Conservation (phyloP, 1,284 basidiomycete genomes). For the Lentinula novae-zelandiae region DNA sequence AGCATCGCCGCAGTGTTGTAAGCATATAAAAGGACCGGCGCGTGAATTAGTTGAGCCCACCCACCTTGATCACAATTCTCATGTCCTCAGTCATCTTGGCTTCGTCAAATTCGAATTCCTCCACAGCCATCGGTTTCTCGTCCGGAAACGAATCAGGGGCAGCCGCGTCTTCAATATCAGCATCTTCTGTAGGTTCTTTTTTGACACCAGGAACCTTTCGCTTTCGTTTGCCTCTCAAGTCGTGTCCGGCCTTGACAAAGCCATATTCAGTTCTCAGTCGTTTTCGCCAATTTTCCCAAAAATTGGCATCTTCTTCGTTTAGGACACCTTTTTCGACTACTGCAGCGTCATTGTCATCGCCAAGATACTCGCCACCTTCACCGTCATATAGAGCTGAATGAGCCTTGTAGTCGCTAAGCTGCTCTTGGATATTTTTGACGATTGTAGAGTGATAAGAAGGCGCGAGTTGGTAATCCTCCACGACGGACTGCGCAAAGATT, state of each 20-base stretch:
- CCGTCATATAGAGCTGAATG: conserved; percentile 50
- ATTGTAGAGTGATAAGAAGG: conserved; percentile 73
- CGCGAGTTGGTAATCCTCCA: conserved; percentile 88
- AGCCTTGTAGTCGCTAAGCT: conserved; percentile 76
- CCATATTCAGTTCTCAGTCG: conserved; percentile 36
- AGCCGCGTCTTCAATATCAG: conserved; percentile 28
- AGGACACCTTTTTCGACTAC: conserved; percentile 38
- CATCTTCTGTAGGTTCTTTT: conserved; percentile 27
- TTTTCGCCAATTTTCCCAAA: conserved; percentile 75
- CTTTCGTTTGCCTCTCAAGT: conserved; percentile 19
- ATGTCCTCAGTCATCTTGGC: conserved; percentile 73
- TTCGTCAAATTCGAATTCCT: conserved; percentile 57
- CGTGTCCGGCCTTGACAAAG: conserved; percentile 26
- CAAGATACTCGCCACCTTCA: conserved; percentile 31
- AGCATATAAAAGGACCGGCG: conserved; percentile 3
- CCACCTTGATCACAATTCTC: conserved; percentile 86
- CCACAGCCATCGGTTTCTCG: conserved; percentile 41
- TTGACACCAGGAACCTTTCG: conserved; percentile 24
- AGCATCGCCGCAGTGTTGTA: conserved; percentile 3
- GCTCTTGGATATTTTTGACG: conserved; percentile 83
- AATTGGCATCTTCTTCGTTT: conserved; percentile 47
- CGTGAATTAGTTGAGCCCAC: conserved; percentile 21
- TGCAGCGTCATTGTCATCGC: conserved; percentile 28
- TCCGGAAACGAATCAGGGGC: conserved; percentile 30
- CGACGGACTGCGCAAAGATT: conserved; percentile 83